Evolutionary conservation across 2,329 filamentous ascomycete genomes (phyloP), one percentile per base, ranked within the genome.

Genomic region (Golovinomyces cichoracearum): DNA sequence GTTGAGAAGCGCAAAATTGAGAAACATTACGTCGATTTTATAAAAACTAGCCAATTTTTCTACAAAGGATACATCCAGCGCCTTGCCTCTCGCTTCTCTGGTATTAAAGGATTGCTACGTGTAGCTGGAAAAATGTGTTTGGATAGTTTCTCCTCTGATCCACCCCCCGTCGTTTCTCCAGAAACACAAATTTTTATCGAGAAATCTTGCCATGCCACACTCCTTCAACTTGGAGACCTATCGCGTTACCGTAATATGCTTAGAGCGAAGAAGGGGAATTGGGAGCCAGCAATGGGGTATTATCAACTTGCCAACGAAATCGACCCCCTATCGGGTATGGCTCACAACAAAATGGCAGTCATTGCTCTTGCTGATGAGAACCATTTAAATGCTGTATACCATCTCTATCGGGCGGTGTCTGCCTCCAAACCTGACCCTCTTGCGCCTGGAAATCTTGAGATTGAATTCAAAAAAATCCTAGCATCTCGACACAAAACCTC

Each of bases 321-420:
- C 48, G 73, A 81, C 55, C 84, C 88, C 2, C 68, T 74, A 17
- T 84, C 81, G 42, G 88, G 88, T 26, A 74, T 78, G 53, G 81
- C 84, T 15, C 81, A 92, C 58, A 88, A 98, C 58, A 90, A 95
- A 62, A 76, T 90, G 61, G 86, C 83, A 31, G 82, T 95, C 31
- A 79, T 95, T 51, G 79, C 80, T 51, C 72, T 83, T 45, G 78
- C 80, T 48, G 76, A 86, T 56, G 73, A 72, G 50, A 80, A 88
- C 55, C 81, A 92, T 60, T 72, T 95, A 47, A 76, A 84, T 52
- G 78, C 84, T 9, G 79, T 92, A 26, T 95, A 94, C 63, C 78
- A 93, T 62, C 74, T 95, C 37, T 90, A 93, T 60, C 78, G 86
- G 53, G 79, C 86, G 15, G 71, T 90, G 55, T 77, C 78, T 7